Conservation (phyloP, 2,329 filamentous ascomycete species). For the Trichoderma breve region DNA sequence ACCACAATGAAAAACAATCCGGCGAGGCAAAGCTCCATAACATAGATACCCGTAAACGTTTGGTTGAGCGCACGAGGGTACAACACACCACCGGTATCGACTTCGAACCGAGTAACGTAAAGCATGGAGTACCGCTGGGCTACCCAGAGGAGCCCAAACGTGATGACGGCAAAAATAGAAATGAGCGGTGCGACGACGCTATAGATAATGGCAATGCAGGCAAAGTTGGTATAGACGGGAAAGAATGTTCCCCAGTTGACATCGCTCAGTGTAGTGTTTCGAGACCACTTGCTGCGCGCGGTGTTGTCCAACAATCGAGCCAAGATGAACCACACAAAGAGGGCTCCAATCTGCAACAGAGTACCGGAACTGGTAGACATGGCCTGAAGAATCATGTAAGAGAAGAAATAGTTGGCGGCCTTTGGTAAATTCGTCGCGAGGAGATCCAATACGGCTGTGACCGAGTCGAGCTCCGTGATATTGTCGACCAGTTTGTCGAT, state of each 20-base stretch:
- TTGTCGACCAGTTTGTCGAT: conserved; percentile 61
- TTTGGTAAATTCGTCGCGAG: conserved; percentile 79
- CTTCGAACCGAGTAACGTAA: conserved; percentile 85
- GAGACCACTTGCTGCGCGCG: conserved; percentile 74
- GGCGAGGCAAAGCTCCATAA: conserved; percentile 88
- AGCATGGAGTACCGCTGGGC: conserved; percentile 96
- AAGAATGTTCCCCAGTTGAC: conserved; percentile 94
- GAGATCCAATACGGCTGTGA: conserved; percentile 64
- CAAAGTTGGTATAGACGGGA: conserved; percentile 94
- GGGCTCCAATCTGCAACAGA: conserved; percentile 75
- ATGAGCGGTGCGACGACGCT: conserved; percentile 87
- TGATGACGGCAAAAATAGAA: conserved; percentile 87
- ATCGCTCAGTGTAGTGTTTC: conserved; percentile 73
- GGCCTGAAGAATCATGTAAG: conserved; percentile 94
- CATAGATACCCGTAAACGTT: conserved; percentile 89
- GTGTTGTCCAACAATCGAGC: conserved; percentile 82
- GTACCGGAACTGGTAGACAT: conserved; percentile 88
- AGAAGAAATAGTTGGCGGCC: conserved; percentile 96
- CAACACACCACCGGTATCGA: conserved; percentile 87
- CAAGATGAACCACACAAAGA: conserved; percentile 78
- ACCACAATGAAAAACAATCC: conserved; percentile 82
- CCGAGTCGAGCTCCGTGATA: conserved; percentile 47
- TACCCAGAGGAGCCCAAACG: conserved; percentile 87
- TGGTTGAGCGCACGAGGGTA: conserved; percentile 94
- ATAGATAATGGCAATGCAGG: conserved; percentile 88